Percentiles rank a stretch among this genome's conserved stretches.
These are phyloP conservation scores for Alternaria atra DNA, from an alignment of 2,329 filamentous ascomycete genomes.

Conservation along the genomic window DNA sequence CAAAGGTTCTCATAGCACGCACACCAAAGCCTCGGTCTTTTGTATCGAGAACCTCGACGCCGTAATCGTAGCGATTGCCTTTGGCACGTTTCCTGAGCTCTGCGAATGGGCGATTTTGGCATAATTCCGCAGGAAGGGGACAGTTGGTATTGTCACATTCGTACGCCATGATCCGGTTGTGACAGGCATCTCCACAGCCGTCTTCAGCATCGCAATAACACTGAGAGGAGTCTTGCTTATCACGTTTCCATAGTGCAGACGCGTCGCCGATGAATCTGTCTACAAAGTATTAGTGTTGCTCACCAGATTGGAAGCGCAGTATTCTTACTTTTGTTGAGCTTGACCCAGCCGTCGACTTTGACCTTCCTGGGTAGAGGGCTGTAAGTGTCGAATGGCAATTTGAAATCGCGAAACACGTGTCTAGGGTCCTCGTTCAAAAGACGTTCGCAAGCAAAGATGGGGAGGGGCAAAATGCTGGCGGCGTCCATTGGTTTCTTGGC, in stretches of 20 bases:
- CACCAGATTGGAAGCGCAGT: conserved; percentile 14
- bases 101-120: conserved; percentile 88
- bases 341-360: conserved; percentile 92
- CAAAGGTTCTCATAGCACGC: conserved; percentile 86
- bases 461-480: conserved; percentile 73
- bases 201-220: conserved; percentile 67
- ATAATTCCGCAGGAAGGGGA: conserved; percentile 75
- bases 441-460: conserved; percentile 79
- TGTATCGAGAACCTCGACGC: conserved; percentile 95
- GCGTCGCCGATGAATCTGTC: conserved; percentile 92
- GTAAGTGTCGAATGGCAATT: conserved; percentile 89
- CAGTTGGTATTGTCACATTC: conserved; percentile 95
- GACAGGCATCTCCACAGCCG: conserved; percentile 88
- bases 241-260: conserved; percentile 81
- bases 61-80: conserved; percentile 87
- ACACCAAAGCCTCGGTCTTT: conserved; percentile 88
- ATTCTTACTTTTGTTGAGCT: conserved; percentile 84
- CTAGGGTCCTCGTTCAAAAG: conserved; percentile 68
- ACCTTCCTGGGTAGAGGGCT: conserved; percentile 86
- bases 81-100: conserved; percentile 72
- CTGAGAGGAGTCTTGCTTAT: conserved; percentile 75
- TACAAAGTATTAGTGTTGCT: conserved; percentile 49
- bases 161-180: conserved; percentile 96
- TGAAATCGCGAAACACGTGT: conserved; percentile 73
- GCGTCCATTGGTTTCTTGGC: conserved; percentile 57